phyloP scores from a whole-genome alignment of 1,284 basidiomycete species.

The Agroathelia rolfsii region DNA sequence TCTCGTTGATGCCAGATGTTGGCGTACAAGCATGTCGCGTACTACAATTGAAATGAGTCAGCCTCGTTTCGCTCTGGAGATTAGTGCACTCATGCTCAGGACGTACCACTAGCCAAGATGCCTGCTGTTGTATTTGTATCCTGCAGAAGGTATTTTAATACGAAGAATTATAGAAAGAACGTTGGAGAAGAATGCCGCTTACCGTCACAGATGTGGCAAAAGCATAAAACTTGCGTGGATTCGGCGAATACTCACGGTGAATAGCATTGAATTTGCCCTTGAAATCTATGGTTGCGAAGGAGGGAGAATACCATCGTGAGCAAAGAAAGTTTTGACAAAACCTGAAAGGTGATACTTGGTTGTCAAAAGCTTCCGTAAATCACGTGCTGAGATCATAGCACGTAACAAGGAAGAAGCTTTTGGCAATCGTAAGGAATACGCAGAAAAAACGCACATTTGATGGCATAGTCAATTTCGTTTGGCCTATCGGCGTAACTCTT shows the following conservation, averaged over 20 bases:
- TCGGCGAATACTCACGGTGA: slow-evolving; percentile 65
- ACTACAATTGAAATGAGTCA: slow-evolving; percentile 14
- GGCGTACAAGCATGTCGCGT: slow-evolving; percentile 27
- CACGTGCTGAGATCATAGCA: neutral
- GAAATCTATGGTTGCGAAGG: too few relatives aligned
- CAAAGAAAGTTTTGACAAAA: too few relatives aligned
- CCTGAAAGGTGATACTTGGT: too few relatives aligned
- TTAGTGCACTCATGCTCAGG: neutral
- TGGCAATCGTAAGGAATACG: slow-evolving; percentile 11
- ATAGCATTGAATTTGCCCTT: slow-evolving; percentile 69
- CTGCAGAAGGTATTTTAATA: slow-evolving; percentile 21
- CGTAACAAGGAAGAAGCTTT: slow-evolving; percentile 1
- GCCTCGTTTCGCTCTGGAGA: neutral
- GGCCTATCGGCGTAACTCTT: slow-evolving; percentile 62
- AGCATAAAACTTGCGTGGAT: slow-evolving; percentile 68
- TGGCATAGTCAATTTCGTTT: slow-evolving; percentile 62
- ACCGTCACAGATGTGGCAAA: slow-evolving; percentile 74
- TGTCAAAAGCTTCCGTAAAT: too few relatives aligned
- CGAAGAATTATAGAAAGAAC: slow-evolving; percentile 7
- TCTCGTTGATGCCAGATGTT: slow-evolving; percentile 17
- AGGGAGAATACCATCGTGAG: too few relatives aligned
- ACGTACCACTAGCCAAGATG: slow-evolving; percentile 65
- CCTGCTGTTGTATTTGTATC: slow-evolving; percentile 67
- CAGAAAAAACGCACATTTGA: slow-evolving; percentile 44
- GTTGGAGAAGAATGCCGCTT: slow-evolving; percentile 13